A percentile compares a stretch with the other conserved stretches of the same genome.
These are phyloP conservation scores for Erucastrum elatum DNA, from an alignment of 345 rosid genomes.

Conservation along the genomic window DNA sequence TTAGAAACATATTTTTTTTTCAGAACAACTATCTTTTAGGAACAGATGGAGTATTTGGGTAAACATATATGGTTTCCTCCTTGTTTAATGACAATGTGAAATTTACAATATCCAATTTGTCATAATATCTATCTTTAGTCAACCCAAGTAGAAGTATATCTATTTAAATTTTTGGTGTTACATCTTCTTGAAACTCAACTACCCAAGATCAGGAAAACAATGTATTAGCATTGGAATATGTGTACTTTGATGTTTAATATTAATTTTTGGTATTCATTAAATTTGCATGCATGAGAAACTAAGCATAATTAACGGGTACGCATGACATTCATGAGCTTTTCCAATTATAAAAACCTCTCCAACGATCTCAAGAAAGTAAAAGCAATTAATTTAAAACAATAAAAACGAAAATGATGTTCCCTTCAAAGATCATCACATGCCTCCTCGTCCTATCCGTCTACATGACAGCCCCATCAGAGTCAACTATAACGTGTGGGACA, in stretches of 20 bases:
- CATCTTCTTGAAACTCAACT: constrained; percentile 22
- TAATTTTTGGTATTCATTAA: constrained; percentile 1
- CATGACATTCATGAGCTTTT: constrained; percentile 34
- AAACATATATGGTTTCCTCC: background rate
- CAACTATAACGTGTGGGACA: constrained; percentile 42
- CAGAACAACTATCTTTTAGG: too few species aligned
- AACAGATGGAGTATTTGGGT: too few species aligned
- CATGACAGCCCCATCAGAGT: constrained; percentile 30
- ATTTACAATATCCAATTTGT: background rate
- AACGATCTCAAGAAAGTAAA: constrained; percentile 11
- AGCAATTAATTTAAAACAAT: background rate
- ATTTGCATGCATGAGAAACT: constrained; percentile 33
- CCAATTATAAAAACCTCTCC: constrained; percentile 31
- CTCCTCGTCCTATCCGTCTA: constrained; percentile 11
- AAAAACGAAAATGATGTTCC: constrained; percentile 25
- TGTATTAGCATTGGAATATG: constrained; percentile 12
- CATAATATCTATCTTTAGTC: background rate
- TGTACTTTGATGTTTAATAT: background rate
- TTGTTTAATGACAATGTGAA: background rate
- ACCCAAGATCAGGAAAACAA: constrained; percentile 24
- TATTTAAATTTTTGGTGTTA: background rate
- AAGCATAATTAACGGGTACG: constrained; percentile 34
- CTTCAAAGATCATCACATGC: constrained; percentile 35
- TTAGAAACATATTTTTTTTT: too few species aligned
- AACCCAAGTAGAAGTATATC: background rate